Percentiles rank a stretch among this genome's conserved stretches.
phyloP scores from a whole-genome alignment of 352 stramenopile species.

The Globisporangium viniferum region DNA sequence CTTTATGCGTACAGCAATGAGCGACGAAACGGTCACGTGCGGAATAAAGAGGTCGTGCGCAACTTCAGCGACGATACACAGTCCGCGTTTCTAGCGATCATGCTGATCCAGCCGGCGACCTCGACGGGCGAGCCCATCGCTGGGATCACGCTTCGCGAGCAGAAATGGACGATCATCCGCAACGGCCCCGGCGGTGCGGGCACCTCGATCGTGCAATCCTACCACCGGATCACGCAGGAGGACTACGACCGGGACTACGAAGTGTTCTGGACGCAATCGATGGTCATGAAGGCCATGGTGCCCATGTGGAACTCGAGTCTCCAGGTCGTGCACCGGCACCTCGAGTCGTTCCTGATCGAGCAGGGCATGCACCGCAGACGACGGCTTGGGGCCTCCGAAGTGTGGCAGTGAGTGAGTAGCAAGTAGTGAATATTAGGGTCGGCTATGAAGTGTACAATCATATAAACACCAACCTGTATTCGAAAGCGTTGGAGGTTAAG shows the following conservation, averaged over 20 bases:
- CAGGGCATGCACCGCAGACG: neutral
- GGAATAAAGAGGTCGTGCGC: conserved; percentile 19
- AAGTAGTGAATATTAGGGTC: too few species aligned
- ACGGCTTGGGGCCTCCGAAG: neutral
- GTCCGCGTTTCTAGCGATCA: conserved; percentile 4
- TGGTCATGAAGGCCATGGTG: neutral
- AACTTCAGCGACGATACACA: conserved; percentile 1
- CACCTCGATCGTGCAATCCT: neutral
- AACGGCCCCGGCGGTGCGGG: neutral
- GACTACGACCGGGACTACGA: neutral
- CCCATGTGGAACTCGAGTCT: conserved; percentile 1
- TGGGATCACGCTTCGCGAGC: neutral
- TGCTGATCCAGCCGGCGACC: conserved; percentile 16
- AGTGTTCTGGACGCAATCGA: neutral
- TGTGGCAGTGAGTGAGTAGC: neutral
- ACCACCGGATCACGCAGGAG: conserved; percentile 3
- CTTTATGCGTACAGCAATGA: conserved; percentile 19
- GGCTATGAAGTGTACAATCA: too few species aligned
- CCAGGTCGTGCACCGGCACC: neutral
- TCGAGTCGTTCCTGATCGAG: neutral
- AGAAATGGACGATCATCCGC: conserved; percentile 1
- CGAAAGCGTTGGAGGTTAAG: too few species aligned
- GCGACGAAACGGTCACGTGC: conserved; percentile 23
- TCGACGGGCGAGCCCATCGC: neutral
- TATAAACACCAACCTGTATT: too few species aligned